Evolutionary conservation across 2,329 filamentous ascomycete genomes (phyloP).

Genomic region (Fusarium agapanthi): DNA sequence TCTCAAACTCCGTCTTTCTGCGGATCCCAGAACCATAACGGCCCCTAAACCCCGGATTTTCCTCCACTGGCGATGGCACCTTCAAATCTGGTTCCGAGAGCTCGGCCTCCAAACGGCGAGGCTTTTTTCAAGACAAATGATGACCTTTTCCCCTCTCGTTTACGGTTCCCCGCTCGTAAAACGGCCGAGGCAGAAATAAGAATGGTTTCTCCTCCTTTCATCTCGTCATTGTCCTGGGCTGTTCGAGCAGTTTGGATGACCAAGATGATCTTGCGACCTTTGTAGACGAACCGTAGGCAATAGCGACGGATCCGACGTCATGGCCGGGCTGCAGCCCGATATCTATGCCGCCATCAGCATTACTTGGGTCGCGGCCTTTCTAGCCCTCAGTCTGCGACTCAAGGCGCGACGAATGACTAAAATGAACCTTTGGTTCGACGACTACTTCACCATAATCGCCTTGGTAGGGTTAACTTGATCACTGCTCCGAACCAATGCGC

Average conservation of each 20-base stretch:
- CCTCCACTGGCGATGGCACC: background rate
- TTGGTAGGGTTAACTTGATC: background rate
- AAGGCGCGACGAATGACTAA: constrained; percentile 34
- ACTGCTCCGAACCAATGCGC: background rate
- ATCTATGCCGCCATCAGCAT: constrained; percentile 32
- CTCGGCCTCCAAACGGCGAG: background rate
- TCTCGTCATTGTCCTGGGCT: background rate
- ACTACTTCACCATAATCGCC: constrained; percentile 29
- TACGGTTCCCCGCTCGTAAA: background rate
- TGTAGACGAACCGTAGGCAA: background rate
- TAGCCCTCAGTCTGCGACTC: constrained; percentile 26
- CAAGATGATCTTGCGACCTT: constrained; percentile 1
- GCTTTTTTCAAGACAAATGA: background rate
- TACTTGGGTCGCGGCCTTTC: constrained; percentile 28
- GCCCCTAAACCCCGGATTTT: constrained; percentile 9
- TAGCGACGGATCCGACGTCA: background rate
- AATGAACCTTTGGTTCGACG: constrained; percentile 37
- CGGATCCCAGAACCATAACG: background rate
- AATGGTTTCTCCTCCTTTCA: background rate
- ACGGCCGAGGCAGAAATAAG: background rate
- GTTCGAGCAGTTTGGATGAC: background rate
- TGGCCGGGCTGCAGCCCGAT: constrained; percentile 34
- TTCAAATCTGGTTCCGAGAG: background rate
- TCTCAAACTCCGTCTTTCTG: background rate
- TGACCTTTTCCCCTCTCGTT: background rate